Evolutionary conservation across 495 filamentous ascomycete genomes (phyloP), one percentile per base, ranked within the genome.

Genomic region (Coniosporium apollinis): DNA sequence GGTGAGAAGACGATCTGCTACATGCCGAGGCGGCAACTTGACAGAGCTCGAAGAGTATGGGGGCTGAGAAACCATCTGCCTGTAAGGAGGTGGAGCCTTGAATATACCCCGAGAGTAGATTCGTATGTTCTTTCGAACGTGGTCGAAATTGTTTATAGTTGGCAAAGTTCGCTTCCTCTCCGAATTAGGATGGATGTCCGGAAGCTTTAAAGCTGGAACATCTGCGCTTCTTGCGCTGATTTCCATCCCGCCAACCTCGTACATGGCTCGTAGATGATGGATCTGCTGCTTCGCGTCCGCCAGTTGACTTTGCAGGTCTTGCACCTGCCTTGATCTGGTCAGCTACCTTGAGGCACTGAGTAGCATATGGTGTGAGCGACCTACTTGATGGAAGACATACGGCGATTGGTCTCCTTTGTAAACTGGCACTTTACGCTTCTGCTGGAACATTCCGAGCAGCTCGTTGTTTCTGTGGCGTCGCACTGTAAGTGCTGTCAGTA

Each of bases 381-480:
- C 45, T 57, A 76, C 74, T 96, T 97, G 55, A 96, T 94, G 10
- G 86, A 94, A 30, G 89, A 94, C 89, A 97, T 97, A 43, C 89
- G 74, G 31, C 91, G 74, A 57, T 97, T 97, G 15, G 89, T 96
- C 56, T 97, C 89, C 61, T 97, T 97, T 30, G 89, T 97, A 52
- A 97, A 97, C 55, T 94, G 87, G 50, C 89, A 97, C 52, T 89
- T 91, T 32, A 94, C 86, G 51, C 82, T 86, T 43, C 89, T 73
- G 49, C 82, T 93, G 10, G 80, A 81, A 60, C 89, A 97, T 60
- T 97, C 89, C 2, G 87, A 93, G 58, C 89, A 97, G 56, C 84
- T 89, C 17, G 79, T 70, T 25, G 82, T 93, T 45, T 97, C 89
- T 33, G 89, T 94, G 21, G 89, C 89, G 61, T 97, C 89, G 61